phyloP scores from a whole-genome alignment of 139 green algal species.

The Nannochloris sp. region DNA sequence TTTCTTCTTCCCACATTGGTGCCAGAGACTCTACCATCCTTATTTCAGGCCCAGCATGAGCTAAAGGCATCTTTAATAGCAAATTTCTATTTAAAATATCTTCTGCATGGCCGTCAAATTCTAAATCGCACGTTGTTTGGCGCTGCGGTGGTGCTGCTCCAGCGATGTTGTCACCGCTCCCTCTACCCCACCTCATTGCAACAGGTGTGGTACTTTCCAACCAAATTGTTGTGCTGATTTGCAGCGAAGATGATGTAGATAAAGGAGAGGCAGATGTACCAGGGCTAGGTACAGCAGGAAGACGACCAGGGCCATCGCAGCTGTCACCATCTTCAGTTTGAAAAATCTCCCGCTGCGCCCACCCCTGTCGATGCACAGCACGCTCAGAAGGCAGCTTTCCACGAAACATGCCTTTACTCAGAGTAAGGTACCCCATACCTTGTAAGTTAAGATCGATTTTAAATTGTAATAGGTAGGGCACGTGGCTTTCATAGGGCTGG shows the following conservation, averaged over 20 bases:
- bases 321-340: neutral
- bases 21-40: slow-evolving; percentile 73
- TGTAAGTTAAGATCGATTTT: slow-evolving; percentile 92
- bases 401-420: slow-evolving; percentile 39
- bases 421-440: slow-evolving; percentile 72
- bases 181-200: slow-evolving; percentile 15
- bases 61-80: slow-evolving; percentile 48
- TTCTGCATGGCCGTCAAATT: slow-evolving; percentile 62
- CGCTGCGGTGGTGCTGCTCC: slow-evolving; percentile 24
- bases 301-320: neutral
- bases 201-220: slow-evolving; percentile 13
- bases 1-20: slow-evolving; percentile 86
- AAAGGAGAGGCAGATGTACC: too few species aligned
- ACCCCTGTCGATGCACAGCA: slow-evolving; percentile 9
- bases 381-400: neutral
- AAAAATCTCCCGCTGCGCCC: slow-evolving; percentile 14
- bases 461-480: slow-evolving; percentile 92
- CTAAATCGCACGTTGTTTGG: slow-evolving; percentile 74
- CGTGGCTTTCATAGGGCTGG: slow-evolving; percentile 84
- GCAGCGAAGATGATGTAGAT: too few species aligned
- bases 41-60: slow-evolving; percentile 38
- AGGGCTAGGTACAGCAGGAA: slow-evolving; percentile 9
- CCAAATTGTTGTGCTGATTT: slow-evolving; percentile 21
- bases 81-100: slow-evolving; percentile 77
- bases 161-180: neutral